Percentiles rank a stretch among this genome's conserved stretches.
Conservation (phyloP, 352 stramenopile genomes). For the Elongisporangium anandrum region DNA sequence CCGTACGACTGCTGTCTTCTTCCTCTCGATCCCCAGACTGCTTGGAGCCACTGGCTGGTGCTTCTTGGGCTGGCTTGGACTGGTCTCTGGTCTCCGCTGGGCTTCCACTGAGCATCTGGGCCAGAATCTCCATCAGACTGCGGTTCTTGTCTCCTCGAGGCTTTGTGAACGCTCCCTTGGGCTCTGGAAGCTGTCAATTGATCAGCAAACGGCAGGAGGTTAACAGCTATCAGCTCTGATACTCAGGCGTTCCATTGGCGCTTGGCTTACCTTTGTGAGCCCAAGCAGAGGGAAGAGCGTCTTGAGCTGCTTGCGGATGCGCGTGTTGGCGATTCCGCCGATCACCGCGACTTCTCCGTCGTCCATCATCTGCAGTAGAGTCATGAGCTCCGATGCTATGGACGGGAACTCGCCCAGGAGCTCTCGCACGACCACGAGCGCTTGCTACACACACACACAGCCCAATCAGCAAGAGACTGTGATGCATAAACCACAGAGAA, state of each 20-base stretch:
- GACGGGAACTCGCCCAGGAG: slow-evolving; percentile 65
- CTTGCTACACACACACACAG: slow-evolving; percentile 12
- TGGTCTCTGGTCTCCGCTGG: slow-evolving; percentile 1
- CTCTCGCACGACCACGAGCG: slow-evolving; percentile 39
- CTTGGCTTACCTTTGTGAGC: slow-evolving; percentile 63
- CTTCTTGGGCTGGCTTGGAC: neutral
- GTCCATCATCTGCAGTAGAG: slow-evolving; percentile 73
- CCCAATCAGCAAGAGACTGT: no score
- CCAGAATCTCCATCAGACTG: slow-evolving; percentile 50
- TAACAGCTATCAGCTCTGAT: slow-evolving; percentile 6
- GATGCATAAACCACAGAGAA: no score
- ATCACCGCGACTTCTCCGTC: slow-evolving; percentile 71
- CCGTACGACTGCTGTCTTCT: neutral
- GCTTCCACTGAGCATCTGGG: slow-evolving; percentile 30
- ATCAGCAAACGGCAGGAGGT: neutral
- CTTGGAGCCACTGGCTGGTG: neutral
- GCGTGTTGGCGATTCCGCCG: slow-evolving; percentile 67
- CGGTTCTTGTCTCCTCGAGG: slow-evolving; percentile 9
- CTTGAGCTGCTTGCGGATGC: slow-evolving; percentile 60
- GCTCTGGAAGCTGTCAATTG: slow-evolving; percentile 31
- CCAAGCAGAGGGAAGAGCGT: slow-evolving; percentile 71
- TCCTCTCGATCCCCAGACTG: neutral
- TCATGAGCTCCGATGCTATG: slow-evolving; percentile 56
- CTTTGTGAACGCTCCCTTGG: slow-evolving; percentile 55
- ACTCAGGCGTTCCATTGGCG: no score